Conservation (phyloP, 176 grass and related monocot species). For the Phragmites australis region DNA sequence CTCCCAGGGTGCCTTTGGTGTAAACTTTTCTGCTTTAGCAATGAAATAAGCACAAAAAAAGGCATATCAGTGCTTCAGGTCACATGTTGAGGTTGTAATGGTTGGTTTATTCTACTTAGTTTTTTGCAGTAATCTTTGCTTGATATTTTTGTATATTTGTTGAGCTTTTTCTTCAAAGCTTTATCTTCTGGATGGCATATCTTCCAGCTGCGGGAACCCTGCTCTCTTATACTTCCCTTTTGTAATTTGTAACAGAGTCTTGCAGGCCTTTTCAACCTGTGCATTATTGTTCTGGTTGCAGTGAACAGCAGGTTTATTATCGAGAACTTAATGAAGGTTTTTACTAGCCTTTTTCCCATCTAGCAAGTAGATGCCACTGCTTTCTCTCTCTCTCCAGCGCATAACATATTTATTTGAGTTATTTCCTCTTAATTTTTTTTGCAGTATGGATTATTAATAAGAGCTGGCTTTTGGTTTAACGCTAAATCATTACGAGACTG, state of each 20-base stretch:
- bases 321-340: conserved; percentile 99
- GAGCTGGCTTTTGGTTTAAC: conserved; percentile 96
- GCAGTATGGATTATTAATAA: conserved; percentile 98
- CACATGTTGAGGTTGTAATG: neutral
- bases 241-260: conserved; percentile 71
- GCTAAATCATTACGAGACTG: conserved; percentile 77
- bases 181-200: conserved; percentile 24
- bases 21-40: no score
- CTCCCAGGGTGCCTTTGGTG: no score
- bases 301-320: conserved; percentile 96
- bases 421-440: conserved; percentile 32
- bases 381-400: neutral
- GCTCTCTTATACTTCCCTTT: conserved; percentile 24
- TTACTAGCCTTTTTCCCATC: conserved; percentile 20
- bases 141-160: neutral
- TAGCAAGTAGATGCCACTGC: neutral
- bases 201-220: conserved; percentile 1
- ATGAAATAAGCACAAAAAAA: no score
- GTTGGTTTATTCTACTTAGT: neutral
- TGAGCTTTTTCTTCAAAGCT: neutral
- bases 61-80: neutral
- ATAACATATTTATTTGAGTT: neutral
- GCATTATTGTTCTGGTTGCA: conserved; percentile 91
- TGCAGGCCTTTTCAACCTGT: conserved; percentile 95
- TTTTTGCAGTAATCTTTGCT: neutral